Base-by-base conservation (phyloP, 1,284 basidiomycete species). In the Moesziomyces parantarcticus region DNA sequence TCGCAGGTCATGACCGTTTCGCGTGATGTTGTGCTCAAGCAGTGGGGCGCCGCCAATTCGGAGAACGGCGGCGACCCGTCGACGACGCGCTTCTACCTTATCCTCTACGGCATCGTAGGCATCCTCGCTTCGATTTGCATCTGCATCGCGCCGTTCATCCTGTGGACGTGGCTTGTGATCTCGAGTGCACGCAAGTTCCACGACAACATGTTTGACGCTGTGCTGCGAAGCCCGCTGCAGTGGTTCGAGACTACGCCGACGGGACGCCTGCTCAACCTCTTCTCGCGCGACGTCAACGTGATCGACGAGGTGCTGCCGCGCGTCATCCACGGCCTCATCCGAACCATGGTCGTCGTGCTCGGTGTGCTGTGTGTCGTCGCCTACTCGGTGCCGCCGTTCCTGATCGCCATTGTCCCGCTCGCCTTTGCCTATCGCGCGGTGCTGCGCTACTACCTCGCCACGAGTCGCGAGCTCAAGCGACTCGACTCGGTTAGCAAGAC, bases 271-370 rank as follows among this genome's bases (percentile, higher is more conserved):
- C 72, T 83, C 47, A 95, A 95, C 82, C 85, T 97, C 36, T 98
- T 98, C 85, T 93, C 92, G 16, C 89, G 94, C 6, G 96, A 99
- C 81, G 90, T 92, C 45, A 95, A 95, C 79, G 93, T 96, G 36
- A 89, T 94, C 44, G 95, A 97, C 70, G 85, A 84, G 70, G 76
- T 77, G 58, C 71, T 83, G 42, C 81, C 81, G 3, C 74, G 81
- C 11, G 79, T 82, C 26, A 75, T 83, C 29, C 77, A 82, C 52
- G 73, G 73, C 14, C 50, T 79, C 21, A 71, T 80, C 50, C 72
- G 81, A 18, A 80, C 79, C 5, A 71, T 75, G 50, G 60, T 73
- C 25, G 75, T 80, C 22, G 91, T 84, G 75, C 58, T 89, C 14
- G 93, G 91, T 54, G 94, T 96, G 67, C 41, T 83, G 39, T 77